Evolutionary conservation across 345 rosid genomes (phyloP), one percentile per base, ranked within the genome.

Genomic region (Chamaenerion angustifolium): DNA sequence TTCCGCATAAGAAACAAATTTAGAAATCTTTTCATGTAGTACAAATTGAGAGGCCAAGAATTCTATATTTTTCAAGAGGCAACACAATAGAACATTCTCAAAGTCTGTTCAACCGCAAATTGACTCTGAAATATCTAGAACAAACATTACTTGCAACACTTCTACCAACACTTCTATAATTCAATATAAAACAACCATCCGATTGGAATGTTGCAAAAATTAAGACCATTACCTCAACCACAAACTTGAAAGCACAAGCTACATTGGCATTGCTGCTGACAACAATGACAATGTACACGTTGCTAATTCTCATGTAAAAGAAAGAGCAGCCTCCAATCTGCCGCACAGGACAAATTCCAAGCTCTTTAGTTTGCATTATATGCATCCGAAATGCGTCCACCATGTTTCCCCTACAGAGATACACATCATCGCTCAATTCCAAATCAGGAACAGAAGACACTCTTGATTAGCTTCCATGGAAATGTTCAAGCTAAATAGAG

Each of bases 241-340:
- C 96, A 57, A 93, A 93, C 73, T 93, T 93, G 78, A 93, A 93
- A 5, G 90, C 99, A 59, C 94, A 93, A 67, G 99, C 90, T 13
- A 93, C 99, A 73, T 88, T 93, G 67, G 96, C 96, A 52, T 93
- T 93, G 80, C 94, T 88, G 80, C 99, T 93, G 55, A 93, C 95
- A 59, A 93, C 96, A 74, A 93, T 88, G 5, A 93, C 99, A 16
- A 85, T 80, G 72, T 93, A 93, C 50, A 93, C 99, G 66, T 93
- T 93, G 82, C 95, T 88, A 54, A 93, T 85, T 69, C 99, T 71
- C 95, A 88, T 93, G 62, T 93, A 88, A 54, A 85, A 74, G 73
- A 88, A 93, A 3, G 92, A 93, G 77, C 96, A 93, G 23, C 94
- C 95, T 60, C 94, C 99, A 77, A 93, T 93, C 81, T 88, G 96